Evolutionary conservation across 495 filamentous ascomycete species (phyloP), one percentile per base, ranked within the genome.

Genomic region (Bombardia bombarda): DNA sequence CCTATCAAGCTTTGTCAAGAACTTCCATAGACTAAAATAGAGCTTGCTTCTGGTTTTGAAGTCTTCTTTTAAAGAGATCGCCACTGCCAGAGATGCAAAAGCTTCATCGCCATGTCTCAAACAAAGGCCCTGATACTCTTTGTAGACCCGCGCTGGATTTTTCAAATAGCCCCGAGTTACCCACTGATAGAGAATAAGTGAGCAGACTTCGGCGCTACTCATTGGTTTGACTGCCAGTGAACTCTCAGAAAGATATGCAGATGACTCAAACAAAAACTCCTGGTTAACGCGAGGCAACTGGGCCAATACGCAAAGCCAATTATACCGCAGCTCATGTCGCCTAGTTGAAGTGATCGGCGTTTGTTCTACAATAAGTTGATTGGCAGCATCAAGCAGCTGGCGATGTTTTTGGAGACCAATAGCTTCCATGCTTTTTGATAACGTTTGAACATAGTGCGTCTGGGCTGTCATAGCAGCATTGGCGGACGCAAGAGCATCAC

Each of bases 281-380:
- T 52, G 38, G 28, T 35, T 43, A 23, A 62, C 35, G 13, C 14
- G 37, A 7, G 52, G 52, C 39, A 51, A 42, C 0, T 54, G 50
- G 16, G 61, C 58, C 5, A 64, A 44, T 24, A 55, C 43, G 33
- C 42, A 42, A 19, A 64, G 52, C 56, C 56, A 62, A 31, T 32
- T 48, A 45, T 56, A 56, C 31, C 36, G 47, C 41, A 57, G 25
- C 17, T 21, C 30, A 26, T 21, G 19, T 8, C 20, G n/a, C 13
- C 31, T 23, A 1, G 14, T 26, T 2, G 14, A 9, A 9, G 28
- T 17, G n/a, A 34, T 12, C 1, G 33, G 12, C 10, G 17, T 38
- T 22, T 24, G 39, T 12, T 42, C 33, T 13, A 49, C 19, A 17
- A 46, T 40, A 12, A 53, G 41, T 8, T 46, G 26, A 6, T 52